phyloP scores from a whole-genome alignment of 75 land plant species.

The Pinus taeda region DNA sequence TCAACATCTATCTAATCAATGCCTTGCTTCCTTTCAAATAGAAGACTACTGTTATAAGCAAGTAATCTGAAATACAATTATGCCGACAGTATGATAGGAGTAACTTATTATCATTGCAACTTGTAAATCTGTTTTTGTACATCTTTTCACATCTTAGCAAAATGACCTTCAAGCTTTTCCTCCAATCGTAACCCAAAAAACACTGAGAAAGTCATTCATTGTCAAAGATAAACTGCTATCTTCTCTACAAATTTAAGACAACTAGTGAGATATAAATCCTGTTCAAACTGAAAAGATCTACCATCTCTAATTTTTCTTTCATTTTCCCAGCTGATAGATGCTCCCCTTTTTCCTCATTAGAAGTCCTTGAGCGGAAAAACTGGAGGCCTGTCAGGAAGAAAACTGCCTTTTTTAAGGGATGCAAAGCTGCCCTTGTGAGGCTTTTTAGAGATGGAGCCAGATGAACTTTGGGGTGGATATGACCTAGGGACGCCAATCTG shows the following conservation, averaged over 20 bases:
- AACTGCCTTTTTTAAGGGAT: constrained; percentile 6
- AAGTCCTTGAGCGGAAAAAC: constrained; percentile 7
- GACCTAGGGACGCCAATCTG: neutral
- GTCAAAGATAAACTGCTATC: too few relatives aligned
- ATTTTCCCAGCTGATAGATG: too few relatives aligned
- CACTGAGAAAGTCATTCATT: too few relatives aligned
- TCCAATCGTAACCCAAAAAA: neutral
- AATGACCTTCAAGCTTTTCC: neutral
- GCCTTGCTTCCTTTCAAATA: too few relatives aligned
- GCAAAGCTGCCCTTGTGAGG: constrained; percentile 7
- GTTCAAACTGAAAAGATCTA: neutral
- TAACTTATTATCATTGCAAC: too few relatives aligned
- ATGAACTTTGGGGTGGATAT: neutral
- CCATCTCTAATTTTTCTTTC: neutral
- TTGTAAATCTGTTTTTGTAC: too few relatives aligned
- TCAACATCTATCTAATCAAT: too few relatives aligned
- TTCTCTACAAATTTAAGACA: too few relatives aligned
- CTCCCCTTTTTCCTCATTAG: neutral
- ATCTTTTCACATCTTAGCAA: too few relatives aligned
- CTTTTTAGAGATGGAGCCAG: constrained; percentile 16
- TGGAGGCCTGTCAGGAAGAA: constrained; percentile 16
- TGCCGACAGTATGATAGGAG: too few relatives aligned
- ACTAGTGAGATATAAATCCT: neutral
- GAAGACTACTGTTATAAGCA: too few relatives aligned
- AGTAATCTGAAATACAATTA: too few relatives aligned